Percentiles rank a stretch among this genome's conserved stretches.
phyloP scores from a whole-genome alignment of 2,329 filamentous ascomycete species.

The Penicillium sp. region DNA sequence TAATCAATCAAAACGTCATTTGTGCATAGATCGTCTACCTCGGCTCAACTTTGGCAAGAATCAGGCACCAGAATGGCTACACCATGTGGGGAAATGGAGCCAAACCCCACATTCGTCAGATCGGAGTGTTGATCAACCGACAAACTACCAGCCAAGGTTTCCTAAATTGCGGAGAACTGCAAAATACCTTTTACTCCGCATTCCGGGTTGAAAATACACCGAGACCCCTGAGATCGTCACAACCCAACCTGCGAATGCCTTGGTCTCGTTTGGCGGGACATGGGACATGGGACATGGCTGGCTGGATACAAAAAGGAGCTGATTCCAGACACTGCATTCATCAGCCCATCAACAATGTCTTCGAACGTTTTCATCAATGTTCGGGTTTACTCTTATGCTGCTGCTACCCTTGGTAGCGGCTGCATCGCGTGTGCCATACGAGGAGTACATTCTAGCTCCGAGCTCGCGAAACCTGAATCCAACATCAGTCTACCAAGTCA shows the following conservation, averaged over 20 bases:
- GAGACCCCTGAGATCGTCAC: background rate
- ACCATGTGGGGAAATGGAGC: background rate
- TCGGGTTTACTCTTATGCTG: background rate
- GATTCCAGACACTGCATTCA: background rate
- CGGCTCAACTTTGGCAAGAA: background rate
- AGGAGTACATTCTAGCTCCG: conserved; percentile 37
- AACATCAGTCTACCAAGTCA: conserved; percentile 26
- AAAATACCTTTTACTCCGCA: background rate
- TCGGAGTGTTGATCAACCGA: conserved; percentile 4
- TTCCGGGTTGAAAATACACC: background rate
- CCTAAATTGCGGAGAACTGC: background rate
- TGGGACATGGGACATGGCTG: background rate
- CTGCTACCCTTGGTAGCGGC: background rate
- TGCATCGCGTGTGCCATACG: conserved; percentile 25
- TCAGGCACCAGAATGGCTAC: background rate
- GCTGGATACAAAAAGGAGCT: background rate
- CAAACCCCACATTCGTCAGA: background rate
- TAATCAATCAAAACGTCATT: background rate
- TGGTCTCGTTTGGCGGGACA: background rate
- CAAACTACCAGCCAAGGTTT: background rate
- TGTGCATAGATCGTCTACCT: background rate
- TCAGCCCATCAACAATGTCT: background rate
- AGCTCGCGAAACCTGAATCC: conserved; percentile 27
- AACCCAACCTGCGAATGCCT: background rate
- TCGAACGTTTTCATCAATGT: background rate